phyloP scores from a whole-genome alignment of 2,329 filamentous ascomycete species.

The Salinomyces thailandicus region DNA sequence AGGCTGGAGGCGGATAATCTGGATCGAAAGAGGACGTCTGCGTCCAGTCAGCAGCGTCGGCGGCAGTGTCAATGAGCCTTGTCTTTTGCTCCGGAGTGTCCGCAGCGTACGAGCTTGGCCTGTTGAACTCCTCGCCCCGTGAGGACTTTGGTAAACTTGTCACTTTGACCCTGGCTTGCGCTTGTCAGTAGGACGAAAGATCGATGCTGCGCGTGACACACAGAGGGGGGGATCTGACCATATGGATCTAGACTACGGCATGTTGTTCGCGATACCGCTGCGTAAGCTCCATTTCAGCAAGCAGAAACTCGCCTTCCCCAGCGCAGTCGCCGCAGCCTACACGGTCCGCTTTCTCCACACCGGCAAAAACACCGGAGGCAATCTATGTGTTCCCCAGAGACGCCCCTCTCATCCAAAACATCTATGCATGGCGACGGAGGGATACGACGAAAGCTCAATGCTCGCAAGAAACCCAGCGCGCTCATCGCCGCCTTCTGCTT shows the following conservation, averaged over 20 bases:
- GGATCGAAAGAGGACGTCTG: conserved; percentile 50
- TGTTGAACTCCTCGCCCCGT: conserved; percentile 41
- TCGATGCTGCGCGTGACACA: too few relatives aligned
- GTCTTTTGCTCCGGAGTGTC: conserved; percentile 50
- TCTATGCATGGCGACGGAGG: too few relatives aligned
- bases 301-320: conserved; percentile 48
- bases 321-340: conserved; percentile 48
- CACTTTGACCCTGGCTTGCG: conserved; percentile 49
- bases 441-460: too few relatives aligned
- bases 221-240: too few relatives aligned
- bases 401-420: too few relatives aligned
- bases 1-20: conserved; percentile 42
- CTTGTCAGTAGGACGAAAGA: too few relatives aligned
- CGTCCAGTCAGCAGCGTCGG: conserved; percentile 39
- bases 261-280: conserved; percentile 51
- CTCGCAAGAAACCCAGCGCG: conserved; percentile 47
- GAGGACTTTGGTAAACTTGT: conserved; percentile 48
- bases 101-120: conserved; percentile 46
- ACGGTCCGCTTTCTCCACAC: conserved; percentile 53
- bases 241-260: too few relatives aligned
- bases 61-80: conserved; percentile 45
- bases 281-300: conserved; percentile 58
- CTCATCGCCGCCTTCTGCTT: conserved; percentile 28
- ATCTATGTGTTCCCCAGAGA: too few relatives aligned
- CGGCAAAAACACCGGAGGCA: conserved; percentile 11